Conservation (phyloP, 345 rosid species). For the Murraya paniculata region DNA sequence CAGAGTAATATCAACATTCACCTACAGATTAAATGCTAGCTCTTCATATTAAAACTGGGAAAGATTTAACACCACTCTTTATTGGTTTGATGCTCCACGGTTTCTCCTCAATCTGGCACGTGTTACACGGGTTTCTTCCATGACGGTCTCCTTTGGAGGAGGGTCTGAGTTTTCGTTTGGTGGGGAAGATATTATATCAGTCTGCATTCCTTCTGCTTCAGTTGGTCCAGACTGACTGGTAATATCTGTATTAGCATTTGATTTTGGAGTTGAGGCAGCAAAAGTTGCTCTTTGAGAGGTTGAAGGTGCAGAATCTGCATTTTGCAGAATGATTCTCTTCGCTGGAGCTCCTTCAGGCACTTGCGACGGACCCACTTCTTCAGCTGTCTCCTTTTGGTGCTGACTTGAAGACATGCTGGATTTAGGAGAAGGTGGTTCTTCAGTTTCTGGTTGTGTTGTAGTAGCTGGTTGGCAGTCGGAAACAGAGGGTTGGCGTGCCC, state of each 20-base stretch:
- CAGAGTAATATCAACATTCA: constrained; percentile 26
- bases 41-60: constrained; percentile 20
- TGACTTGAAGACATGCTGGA: constrained; percentile 77
- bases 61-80: constrained; percentile 3
- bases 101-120: constrained; percentile 51
- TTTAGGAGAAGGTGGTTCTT: constrained; percentile 59
- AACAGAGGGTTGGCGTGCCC: constrained; percentile 31
- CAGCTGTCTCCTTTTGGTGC: constrained; percentile 40
- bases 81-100: constrained; percentile 38
- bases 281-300: background rate
- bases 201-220: constrained; percentile 45
- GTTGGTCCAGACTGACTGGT: constrained; percentile 30
- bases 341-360: constrained; percentile 36
- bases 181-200: constrained; percentile 41
- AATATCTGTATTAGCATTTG: constrained; percentile 35
- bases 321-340: background rate
- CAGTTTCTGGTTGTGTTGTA: constrained; percentile 32
- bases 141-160: constrained; percentile 48
- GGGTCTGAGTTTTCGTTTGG: constrained; percentile 33
- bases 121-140: constrained; percentile 47
- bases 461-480: constrained; percentile 41
- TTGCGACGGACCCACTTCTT: constrained; percentile 39
- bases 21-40: constrained; percentile 31
- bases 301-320: background rate
- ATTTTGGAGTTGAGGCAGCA: constrained; percentile 9